Evolutionary conservation across 2,329 filamentous ascomycete genomes (phyloP).

Genomic region (Monosporascus sp.): DNA sequence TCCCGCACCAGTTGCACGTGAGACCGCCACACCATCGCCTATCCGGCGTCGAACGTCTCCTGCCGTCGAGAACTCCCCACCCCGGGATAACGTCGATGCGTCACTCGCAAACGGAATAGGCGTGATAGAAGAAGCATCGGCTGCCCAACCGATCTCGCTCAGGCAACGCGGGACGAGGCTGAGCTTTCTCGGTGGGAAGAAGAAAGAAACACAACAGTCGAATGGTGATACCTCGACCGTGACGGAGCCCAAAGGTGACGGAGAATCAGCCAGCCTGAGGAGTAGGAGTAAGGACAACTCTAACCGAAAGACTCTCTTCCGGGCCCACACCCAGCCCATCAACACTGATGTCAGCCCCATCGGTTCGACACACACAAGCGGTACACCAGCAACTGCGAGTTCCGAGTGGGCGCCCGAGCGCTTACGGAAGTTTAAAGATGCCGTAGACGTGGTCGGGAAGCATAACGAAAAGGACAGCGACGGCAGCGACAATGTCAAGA

Average conservation of each 20-base stretch:
- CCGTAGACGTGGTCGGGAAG: conserved; percentile 22
- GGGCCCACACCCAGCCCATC: conserved; percentile 32
- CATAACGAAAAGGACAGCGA: conserved; percentile 26
- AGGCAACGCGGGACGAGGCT: conserved; percentile 49
- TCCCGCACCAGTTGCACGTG: conserved; percentile 40
- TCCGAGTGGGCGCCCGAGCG: conserved; percentile 17
- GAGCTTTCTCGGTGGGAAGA: conserved; percentile 52
- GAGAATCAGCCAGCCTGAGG: conserved; percentile 24
- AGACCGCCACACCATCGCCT: conserved; percentile 38
- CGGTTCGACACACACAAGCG: conserved; percentile 13
- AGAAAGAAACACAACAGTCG: conserved; percentile 34
- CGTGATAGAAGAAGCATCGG: conserved; percentile 43
- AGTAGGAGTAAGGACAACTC: conserved; percentile 30
- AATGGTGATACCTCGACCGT: conserved; percentile 18
- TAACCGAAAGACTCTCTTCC: conserved; percentile 42
- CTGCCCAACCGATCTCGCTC: conserved; percentile 45
- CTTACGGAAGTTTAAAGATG: conserved; percentile 25
- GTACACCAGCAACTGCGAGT: conserved; percentile 11
- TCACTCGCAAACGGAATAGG: conserved; percentile 20
- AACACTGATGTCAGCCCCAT: conserved; percentile 20
- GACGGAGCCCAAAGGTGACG: conserved; percentile 25
- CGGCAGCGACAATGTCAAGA: conserved; percentile 29
- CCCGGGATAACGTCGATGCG: conserved; percentile 11
- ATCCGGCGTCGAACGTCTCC: conserved; percentile 30
- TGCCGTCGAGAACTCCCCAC: conserved; percentile 21